These are phyloP conservation scores for Ochetophila trinervis DNA, from an alignment of 306 rosid species.

Conservation along the genomic window DNA sequence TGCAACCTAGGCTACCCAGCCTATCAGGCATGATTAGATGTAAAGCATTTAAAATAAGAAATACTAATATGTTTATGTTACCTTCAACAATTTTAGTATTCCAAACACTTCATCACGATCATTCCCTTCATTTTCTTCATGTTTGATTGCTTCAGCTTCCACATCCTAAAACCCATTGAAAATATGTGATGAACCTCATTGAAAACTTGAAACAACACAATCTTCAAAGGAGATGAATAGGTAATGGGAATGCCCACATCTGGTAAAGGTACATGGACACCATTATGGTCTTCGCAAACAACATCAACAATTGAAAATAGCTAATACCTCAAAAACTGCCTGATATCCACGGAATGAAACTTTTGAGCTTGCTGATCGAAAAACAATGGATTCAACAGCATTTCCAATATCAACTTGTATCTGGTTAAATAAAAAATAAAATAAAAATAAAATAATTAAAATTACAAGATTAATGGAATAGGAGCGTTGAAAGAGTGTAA, in stretches of 20 bases:
- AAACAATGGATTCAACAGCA: conserved; percentile 53
- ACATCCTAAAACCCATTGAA: conserved; percentile 42
- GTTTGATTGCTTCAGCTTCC: conserved; percentile 49
- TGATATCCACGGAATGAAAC: conserved; percentile 73
- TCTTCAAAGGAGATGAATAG: neutral
- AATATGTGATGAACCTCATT: neutral
- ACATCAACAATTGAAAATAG: neutral
- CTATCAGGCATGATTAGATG: neutral
- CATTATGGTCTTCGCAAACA: neutral
- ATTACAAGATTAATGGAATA: neutral
- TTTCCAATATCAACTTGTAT: conserved; percentile 76
- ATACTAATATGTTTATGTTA: conserved; percentile 17
- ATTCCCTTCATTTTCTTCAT: conserved; percentile 47
- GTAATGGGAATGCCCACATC: neutral
- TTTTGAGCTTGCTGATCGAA: conserved; percentile 67
- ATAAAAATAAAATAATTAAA: conserved; percentile 2
- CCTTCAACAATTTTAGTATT: conserved; percentile 68
- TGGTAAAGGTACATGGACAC: neutral
- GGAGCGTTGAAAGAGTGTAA: neutral
- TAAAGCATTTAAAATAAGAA: neutral
- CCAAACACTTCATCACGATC: conserved; percentile 43
- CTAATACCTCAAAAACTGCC: conserved; percentile 67
- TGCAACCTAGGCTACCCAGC: neutral
- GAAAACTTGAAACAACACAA: neutral
- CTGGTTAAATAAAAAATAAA: conserved; percentile 44